phyloP scores from a whole-genome alignment of 1,284 basidiomycete species.

The Cutaneotrichosporon sp. region DNA sequence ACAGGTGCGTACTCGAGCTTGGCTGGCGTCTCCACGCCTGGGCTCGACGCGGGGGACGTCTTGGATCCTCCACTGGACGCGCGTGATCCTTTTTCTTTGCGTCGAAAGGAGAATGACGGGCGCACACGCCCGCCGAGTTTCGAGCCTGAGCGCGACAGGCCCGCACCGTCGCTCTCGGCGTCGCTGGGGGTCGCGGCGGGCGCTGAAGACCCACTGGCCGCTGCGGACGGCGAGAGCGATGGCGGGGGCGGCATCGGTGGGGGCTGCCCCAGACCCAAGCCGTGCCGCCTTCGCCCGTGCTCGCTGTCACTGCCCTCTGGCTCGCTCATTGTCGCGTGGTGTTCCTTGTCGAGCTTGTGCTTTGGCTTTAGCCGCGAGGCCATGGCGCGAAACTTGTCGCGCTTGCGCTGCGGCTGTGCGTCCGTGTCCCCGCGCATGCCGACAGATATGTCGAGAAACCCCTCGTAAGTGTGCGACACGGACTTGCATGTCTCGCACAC shows the following conservation, averaged over 20 bases:
- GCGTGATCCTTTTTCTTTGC: slow-evolving; percentile 2
- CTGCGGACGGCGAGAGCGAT: neutral
- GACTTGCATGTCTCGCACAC: slow-evolving; percentile 88
- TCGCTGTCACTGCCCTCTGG: slow-evolving; percentile 37
- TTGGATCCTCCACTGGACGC: neutral
- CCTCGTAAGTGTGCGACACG: slow-evolving; percentile 80
- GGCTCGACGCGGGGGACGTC: neutral
- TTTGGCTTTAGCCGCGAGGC: slow-evolving; percentile 7
- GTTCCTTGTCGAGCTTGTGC: slow-evolving; percentile 49
- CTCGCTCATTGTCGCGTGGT: slow-evolving; percentile 28
- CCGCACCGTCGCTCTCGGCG: neutral
- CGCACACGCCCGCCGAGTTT: slow-evolving; percentile 1
- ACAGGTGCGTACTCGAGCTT: neutral
- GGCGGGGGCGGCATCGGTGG: neutral
- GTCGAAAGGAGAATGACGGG: slow-evolving; percentile 28
- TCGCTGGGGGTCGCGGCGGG: neutral
- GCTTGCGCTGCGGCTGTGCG: slow-evolving; percentile 30
- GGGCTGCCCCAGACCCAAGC: neutral
- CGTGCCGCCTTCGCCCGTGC: neutral
- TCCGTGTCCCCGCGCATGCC: slow-evolving; percentile 59
- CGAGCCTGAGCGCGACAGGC: neutral
- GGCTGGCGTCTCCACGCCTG: neutral
- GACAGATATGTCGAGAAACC: slow-evolving; percentile 87
- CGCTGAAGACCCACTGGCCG: neutral
- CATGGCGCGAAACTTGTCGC: slow-evolving; percentile 65